Evolutionary conservation across 73 alveolate species (phyloP).

Genomic region (Paramecium octaurelia): DNA sequence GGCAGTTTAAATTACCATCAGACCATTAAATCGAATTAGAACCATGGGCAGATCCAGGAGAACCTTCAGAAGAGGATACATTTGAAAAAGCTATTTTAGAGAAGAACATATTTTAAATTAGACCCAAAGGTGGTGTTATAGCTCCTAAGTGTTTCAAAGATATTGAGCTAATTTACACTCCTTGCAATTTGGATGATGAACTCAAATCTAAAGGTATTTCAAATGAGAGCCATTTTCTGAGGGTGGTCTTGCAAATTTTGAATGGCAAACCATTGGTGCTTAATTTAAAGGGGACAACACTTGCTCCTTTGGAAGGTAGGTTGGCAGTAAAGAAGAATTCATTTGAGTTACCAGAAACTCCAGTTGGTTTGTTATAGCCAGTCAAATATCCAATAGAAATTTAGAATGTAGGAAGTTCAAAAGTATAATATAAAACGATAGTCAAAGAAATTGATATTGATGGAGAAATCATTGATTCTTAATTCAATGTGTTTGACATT

Average conservation of each 20-base stretch:
- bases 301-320: constrained; percentile 91
- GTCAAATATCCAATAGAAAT: constrained; percentile 96
- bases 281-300: constrained; percentile 90
- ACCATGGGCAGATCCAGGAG: constrained; percentile 99
- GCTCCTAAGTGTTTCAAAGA: constrained; percentile 87
- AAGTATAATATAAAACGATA: constrained; percentile 89
- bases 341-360: constrained; percentile 90
- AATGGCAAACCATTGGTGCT: constrained; percentile 97
- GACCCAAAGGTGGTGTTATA: constrained; percentile 90
- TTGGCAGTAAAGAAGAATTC: constrained; percentile 82
- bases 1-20: constrained; percentile 92
- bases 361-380: constrained; percentile 95
- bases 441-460: constrained; percentile 73
- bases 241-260: constrained; percentile 88
- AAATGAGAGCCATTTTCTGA: constrained; percentile 79
- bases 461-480: constrained; percentile 76
- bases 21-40: constrained; percentile 92
- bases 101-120: constrained; percentile 87
- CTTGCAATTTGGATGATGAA: constrained; percentile 62
- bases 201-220: constrained; percentile 3
- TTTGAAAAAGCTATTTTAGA: constrained; percentile 96
- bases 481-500: constrained; percentile 91
- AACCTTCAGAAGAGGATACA: constrained; percentile 95
- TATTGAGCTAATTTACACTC: constrained; percentile 76
- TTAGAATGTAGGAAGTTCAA: constrained; percentile 93